Evolutionary conservation across 768 basidiomycete genomes (phyloP), one percentile per base, ranked within the genome.

Genomic region (Leccinum subtestaceum): DNA sequence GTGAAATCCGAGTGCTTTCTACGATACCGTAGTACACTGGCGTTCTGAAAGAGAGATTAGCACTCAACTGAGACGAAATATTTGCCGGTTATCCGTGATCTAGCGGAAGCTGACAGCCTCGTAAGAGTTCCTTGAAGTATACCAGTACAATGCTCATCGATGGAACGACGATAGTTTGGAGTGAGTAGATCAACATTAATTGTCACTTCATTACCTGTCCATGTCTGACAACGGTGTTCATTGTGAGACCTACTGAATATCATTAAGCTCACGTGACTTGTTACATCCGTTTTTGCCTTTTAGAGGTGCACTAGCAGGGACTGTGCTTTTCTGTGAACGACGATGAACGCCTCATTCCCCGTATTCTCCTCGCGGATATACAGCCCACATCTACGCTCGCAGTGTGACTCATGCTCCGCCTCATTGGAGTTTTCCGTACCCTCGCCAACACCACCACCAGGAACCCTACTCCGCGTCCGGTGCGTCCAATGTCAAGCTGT

Each of bases 401-500:
- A 76, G 45, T 93, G 91, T 69, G 75, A 78, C 8, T 66, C 74
- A 49, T 93, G 91, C 68, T 76, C 73, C 17, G 61, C 74, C 2
- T 73, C 74, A 2, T 73, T 93, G 17, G 90, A 93, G 69, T 93
- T 91, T 63, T 81, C 85, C 0, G 78, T 86, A 4, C 91, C 89
- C 0, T 75, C 70, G 0, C 82, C 87, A 0, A 68, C 74, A 12
- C 86, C 86, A n/a, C 72, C 80, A 17, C 74, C 81, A 19, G 78
- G 84, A 43, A 81, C 84, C 0, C 65, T 86, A 5, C 82, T 93
- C 9, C 81, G 81, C 59, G 74, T 95, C 57, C 82, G 82, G 58
- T 95, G 93, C 72, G 89, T 80, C 68, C 75, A 78, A 48, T 95
- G 93, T 72, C 77, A 81, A 55, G 70, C 77, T 2, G 69, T 86